Evolutionary conservation across 129 eudicot genomes (phyloP).

Genomic region (Flaveria brownii): DNA sequence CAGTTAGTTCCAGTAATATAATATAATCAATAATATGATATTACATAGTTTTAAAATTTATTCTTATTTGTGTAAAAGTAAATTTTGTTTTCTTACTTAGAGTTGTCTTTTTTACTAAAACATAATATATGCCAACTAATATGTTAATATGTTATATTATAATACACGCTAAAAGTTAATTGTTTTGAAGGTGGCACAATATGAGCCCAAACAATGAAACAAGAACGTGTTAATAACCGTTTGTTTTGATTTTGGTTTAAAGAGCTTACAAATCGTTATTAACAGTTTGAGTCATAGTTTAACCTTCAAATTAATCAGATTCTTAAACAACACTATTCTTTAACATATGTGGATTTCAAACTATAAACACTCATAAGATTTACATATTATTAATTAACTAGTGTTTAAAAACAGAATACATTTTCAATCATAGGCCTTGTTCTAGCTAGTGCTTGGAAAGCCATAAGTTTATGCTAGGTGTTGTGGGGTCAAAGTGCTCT

Average conservation of each 20-base stretch:
- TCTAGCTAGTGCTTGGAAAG: constrained; percentile 28
- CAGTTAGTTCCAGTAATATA: not conserved
- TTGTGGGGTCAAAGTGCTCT: constrained; percentile 50
- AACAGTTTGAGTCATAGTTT: not conserved
- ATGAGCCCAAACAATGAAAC: not conserved
- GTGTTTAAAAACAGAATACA: constrained; percentile 1
- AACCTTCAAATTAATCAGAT: not conserved
- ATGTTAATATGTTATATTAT: not conserved
- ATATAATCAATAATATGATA: not conserved
- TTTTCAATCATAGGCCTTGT: constrained; percentile 20
- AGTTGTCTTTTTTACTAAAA: not conserved
- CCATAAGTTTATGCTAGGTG: constrained; percentile 41
- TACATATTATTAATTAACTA: not conserved
- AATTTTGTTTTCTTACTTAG: not conserved
- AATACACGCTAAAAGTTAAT: no score
- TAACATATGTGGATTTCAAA: not conserved
- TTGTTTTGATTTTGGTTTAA: not conserved
- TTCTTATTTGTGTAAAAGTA: not conserved
- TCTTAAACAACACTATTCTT: not conserved
- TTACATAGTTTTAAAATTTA: not conserved
- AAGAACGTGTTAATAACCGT: not conserved
- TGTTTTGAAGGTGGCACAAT: not conserved
- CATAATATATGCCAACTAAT: not conserved
- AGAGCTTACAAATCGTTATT: not conserved
- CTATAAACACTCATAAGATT: not conserved